Evolutionary conservation across 495 filamentous ascomycete species (phyloP), one percentile per base, ranked within the genome.

Genomic region (Penicillium lividum): DNA sequence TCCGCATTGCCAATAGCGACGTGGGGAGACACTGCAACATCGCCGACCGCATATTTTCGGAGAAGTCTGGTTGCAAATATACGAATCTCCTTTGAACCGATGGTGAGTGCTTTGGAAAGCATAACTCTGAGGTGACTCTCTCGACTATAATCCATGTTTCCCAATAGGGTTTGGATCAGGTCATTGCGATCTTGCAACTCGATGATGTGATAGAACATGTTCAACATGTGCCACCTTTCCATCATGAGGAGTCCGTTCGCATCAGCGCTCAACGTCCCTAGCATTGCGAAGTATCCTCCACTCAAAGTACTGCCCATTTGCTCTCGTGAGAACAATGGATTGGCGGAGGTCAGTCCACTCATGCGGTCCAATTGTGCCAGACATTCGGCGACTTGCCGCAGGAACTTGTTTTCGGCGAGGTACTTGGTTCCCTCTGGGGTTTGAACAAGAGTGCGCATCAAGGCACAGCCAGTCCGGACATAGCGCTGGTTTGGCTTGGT

Each of bases 131-230:
- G 89, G 70, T 98, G 94, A 15, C 91, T 93, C 60, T 89, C 87
- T 45, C 93, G 76, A 18, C 86, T 86, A 67, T 95, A 98, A 69
- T 98, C 92, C 78, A 98, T 92, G 67, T 92, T 93, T 33, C 86
- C 84, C 8, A 98, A 79, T 64, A 98, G 83, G 22, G 91, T 80
- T 61, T 92, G 88, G 59, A 97, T 89, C 44, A 98, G 80, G 67
- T 98, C 94, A 46, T 93, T 91, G 3, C 95, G 88, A 68, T 91
- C 87, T 62, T 87, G 87, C 18, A 97, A 81, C 65, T 98, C 95
- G 54, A 96, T 84, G 64, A 98, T 94, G 68, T 97, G 93, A 69
- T 98, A 98, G 78, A 97, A 93, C 91, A 98, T 98, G 71, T 97
- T 98, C 68, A 96, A 88, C 80, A 98, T 93, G 59, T 90, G 90